These are phyloP conservation scores for Agapanthus africanus DNA, from an alignment of 106 monocot genomes.

Conservation along the genomic window DNA sequence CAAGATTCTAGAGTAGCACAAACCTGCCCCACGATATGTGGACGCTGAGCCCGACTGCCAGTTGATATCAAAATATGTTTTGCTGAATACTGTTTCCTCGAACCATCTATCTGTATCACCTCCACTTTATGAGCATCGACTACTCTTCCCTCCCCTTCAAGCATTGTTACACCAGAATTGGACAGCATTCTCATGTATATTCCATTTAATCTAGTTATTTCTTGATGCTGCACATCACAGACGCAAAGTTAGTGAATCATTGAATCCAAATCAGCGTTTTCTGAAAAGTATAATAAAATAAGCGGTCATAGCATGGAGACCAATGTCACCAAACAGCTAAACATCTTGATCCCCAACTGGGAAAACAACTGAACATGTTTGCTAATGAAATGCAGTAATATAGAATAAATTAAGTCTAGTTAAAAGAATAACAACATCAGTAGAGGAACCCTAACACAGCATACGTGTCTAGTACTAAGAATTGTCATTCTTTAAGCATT, in stretches of 20 bases:
- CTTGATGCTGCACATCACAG: slow-evolving; percentile 55
- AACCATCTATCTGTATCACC: slow-evolving; percentile 65
- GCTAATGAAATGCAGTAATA: neutral
- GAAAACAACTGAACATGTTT: neutral
- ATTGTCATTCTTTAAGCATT: neutral
- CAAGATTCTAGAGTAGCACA: slow-evolving; percentile 12
- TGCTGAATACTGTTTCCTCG: slow-evolving; percentile 59
- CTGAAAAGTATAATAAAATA: neutral
- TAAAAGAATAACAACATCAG: neutral
- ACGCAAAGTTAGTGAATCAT: neutral
- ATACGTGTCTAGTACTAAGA: neutral
- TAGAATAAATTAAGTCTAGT: neutral
- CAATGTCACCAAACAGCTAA: neutral
- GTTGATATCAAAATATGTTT: slow-evolving; percentile 96
- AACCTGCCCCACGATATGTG: slow-evolving; percentile 85
- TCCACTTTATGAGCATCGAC: slow-evolving; percentile 69
- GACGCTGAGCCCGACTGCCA: slow-evolving; percentile 84
- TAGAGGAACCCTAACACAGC: neutral
- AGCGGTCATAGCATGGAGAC: neutral
- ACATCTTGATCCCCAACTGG: neutral
- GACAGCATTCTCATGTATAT: slow-evolving; percentile 74
- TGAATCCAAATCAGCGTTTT: neutral
- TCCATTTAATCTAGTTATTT: slow-evolving; percentile 91
- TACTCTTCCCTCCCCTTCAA: slow-evolving; percentile 93
- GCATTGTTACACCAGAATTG: slow-evolving; percentile 81